These are phyloP conservation scores for Daldinia eschscholtzii DNA, from an alignment of 2,329 filamentous ascomycete genomes.

Conservation along the genomic window DNA sequence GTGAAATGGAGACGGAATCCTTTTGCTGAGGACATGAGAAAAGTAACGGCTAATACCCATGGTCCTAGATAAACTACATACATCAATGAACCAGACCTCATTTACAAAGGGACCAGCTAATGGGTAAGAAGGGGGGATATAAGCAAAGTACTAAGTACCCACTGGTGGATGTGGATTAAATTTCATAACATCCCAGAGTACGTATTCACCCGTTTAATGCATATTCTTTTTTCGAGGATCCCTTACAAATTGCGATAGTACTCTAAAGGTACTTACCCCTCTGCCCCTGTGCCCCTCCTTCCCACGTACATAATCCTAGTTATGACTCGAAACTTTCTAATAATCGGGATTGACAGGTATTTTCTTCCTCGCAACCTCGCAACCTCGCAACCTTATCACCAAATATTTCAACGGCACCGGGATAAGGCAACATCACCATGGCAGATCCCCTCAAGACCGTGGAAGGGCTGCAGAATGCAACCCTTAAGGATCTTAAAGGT, in stretches of 20 bases:
- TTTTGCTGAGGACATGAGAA: no score
- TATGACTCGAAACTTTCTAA: conserved; percentile 30
- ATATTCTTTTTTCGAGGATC: background rate
- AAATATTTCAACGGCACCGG: conserved; percentile 1
- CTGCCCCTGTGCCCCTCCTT: conserved; percentile 20
- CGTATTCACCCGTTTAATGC: background rate
- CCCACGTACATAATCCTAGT: background rate
- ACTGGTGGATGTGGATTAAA: no score
- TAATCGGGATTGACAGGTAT: conserved; percentile 5
- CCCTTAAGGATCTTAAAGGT: conserved; percentile 45
- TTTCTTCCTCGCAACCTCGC: conserved; percentile 3
- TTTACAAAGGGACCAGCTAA: no score
- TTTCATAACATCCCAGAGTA: background rate
- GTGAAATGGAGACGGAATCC: no score
- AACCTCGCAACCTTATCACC: conserved; percentile 2
- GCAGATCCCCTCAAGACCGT: conserved; percentile 38
- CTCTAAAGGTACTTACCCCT: conserved; percentile 18
- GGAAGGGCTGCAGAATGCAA: conserved; percentile 39
- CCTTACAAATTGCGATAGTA: background rate
- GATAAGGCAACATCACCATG: conserved; percentile 29
- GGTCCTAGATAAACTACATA: no score
- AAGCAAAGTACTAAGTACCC: no score
- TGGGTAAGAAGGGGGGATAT: no score
- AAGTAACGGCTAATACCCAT: no score
- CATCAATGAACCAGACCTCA: no score